Evolutionary conservation across 345 rosid species (phyloP), one percentile per base, ranked within the genome.

Genomic region (Limnanthes douglasii): DNA sequence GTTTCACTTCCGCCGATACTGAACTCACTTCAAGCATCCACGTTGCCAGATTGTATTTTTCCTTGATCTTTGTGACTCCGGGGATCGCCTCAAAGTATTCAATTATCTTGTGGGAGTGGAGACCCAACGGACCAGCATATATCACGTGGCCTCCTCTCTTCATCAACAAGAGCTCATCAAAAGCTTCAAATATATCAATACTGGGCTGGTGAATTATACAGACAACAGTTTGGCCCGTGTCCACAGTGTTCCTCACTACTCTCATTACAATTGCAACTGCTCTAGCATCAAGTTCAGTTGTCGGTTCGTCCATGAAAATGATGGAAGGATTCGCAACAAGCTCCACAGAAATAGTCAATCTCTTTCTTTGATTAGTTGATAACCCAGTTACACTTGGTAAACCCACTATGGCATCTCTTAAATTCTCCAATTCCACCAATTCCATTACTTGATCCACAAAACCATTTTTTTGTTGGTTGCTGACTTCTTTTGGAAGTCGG

Each of bases 181-280:
- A 83, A 1, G 95, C 78, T 65, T 83, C 92, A 1, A 83, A 78
- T 27, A 83, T 83, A 46, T 83, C 95, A 9, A 75, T 83, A 45
- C 83, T 83, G n/a, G 90, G 90, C 44, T 74, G 90, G 41, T 83
- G 94, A 38, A 83, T 78, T 4, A 82, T 83, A 48, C 94, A 83
- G 31, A 83, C 90, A 11, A 82, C 86, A 1, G 94, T 77, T 48
- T 77, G 65, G 13, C 94, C 94, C 1, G 90, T 82, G 43, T 83
- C 94, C 45, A 78, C 92, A 0, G 86, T 83, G 69, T 83, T 83
- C 48, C 95, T 68, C 27, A 78, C 95, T 0, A 92, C 69, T 43
- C 95, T 78, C 95, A 78, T 84, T 31, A 84, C 95, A 24, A 75
- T 84, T 3, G 93, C 95, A 0, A 86, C 93, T 11, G 92, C 95